These are phyloP conservation scores for Magnolia kwangsiensis DNA, from an alignment of 164 flowering plant genomes.

Conservation along the genomic window DNA sequence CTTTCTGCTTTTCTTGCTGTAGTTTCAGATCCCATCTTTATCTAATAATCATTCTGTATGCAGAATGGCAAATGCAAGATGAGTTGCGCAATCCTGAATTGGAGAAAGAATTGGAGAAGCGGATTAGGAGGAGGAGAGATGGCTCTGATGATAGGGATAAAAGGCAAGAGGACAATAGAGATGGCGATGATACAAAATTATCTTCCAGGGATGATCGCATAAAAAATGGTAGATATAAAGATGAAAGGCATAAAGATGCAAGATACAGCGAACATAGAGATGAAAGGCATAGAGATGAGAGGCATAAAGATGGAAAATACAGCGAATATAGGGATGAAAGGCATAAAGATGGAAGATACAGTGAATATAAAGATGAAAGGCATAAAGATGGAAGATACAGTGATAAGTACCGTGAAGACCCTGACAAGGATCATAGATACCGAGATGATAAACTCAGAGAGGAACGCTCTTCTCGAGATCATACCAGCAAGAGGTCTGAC, in stretches of 20 bases:
- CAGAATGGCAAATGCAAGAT: slow-evolving; percentile 37
- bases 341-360: slow-evolving; percentile 14
- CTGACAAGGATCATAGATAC: slow-evolving; percentile 28
- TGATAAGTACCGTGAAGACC: slow-evolving; percentile 24
- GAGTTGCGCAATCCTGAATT: slow-evolving; percentile 40
- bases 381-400: slow-evolving; percentile 35
- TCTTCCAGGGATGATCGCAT: slow-evolving; percentile 38
- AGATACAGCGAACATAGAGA: slow-evolving; percentile 30
- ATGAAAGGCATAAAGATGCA: slow-evolving; percentile 34
- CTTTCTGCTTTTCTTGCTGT: not conserved
- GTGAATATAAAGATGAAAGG: slow-evolving; percentile 26
- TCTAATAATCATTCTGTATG: not conserved
- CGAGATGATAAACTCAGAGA: slow-evolving; percentile 41
- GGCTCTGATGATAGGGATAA: slow-evolving; percentile 43
- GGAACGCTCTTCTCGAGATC: slow-evolving; percentile 33
- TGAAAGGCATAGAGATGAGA: slow-evolving; percentile 41
- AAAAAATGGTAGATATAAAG: slow-evolving; percentile 25
- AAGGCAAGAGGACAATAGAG: slow-evolving; percentile 39
- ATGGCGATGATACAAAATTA: slow-evolving; percentile 33
- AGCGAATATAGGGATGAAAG: slow-evolving; percentile 28
- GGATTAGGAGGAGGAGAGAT: slow-evolving; percentile 39
- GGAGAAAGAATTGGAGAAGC: slow-evolving; percentile 63
- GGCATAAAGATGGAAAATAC: slow-evolving; percentile 16
- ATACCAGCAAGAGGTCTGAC: slow-evolving; percentile 35
- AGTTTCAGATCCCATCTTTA: not conserved